Conservation (phyloP, 768 basidiomycete species). For the Russula dissimulans region DNA sequence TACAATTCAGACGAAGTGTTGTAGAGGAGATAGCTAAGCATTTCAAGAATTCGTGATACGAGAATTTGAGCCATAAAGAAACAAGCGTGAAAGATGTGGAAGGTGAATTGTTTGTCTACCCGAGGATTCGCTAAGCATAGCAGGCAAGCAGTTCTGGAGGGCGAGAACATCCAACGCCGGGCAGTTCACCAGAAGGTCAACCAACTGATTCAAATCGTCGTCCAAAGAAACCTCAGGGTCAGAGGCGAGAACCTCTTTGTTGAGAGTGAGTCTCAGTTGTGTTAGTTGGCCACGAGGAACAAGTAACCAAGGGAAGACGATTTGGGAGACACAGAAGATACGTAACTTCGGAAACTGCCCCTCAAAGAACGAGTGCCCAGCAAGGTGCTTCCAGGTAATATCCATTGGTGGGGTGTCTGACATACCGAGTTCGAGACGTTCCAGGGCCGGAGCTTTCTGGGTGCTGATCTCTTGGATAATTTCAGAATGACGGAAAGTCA, state of each 20-base stretch:
- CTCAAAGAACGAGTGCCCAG: background rate
- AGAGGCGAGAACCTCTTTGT: background rate
- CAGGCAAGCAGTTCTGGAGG: background rate
- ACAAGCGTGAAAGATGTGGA: no score
- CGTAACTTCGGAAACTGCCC: background rate
- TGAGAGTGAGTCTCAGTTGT: no score
- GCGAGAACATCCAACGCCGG: slow-evolving; percentile 1
- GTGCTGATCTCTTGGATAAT: background rate
- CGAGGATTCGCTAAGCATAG: no score
- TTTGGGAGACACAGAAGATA: no score
- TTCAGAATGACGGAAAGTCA: background rate
- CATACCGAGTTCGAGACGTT: background rate
- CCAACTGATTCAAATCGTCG: background rate
- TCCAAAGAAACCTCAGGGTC: background rate
- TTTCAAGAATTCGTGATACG: no score
- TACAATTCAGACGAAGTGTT: background rate
- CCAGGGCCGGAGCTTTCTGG: background rate
- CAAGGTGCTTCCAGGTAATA: background rate
- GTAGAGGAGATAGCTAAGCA: background rate
- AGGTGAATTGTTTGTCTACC: no score
- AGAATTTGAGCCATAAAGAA: no score
- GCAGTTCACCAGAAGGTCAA: background rate
- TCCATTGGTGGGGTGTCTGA: background rate
- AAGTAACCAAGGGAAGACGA: no score
- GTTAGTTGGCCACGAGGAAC: no score